phyloP scores from a whole-genome alignment of 257 asterid genomes.

The Misopates orontium region DNA sequence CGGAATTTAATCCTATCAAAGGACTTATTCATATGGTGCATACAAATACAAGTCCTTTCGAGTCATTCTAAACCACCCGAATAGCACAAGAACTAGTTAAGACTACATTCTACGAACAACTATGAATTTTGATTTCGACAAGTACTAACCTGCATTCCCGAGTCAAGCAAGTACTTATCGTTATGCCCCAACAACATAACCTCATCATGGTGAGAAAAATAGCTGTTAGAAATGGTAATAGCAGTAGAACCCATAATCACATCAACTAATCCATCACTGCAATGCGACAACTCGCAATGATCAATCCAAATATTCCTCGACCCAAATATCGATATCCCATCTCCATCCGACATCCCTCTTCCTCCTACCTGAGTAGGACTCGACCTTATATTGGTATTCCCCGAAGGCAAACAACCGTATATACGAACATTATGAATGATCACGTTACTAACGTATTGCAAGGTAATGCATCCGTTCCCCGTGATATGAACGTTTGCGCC shows the following conservation, averaged over 20 bases:
- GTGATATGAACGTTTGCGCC: conserved; percentile 29
- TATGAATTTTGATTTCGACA: background rate
- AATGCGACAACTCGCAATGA: conserved; percentile 4
- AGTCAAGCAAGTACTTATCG: background rate
- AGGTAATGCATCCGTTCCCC: conserved; percentile 31
- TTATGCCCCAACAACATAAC: conserved; percentile 6
- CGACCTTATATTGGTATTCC: conserved; percentile 20
- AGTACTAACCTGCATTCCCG: background rate
- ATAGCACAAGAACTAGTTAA: too few species aligned
- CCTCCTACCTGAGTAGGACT: conserved; percentile 23
- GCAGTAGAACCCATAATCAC: conserved; percentile 4
- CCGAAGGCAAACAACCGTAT: conserved; percentile 30
- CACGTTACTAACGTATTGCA: conserved; percentile 29
- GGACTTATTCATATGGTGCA: too few species aligned
- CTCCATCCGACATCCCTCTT: conserved; percentile 7
- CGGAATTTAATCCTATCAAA: too few species aligned
- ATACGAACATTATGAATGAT: conserved; percentile 32
- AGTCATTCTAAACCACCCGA: too few species aligned
- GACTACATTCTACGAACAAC: background rate
- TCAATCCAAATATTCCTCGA: conserved; percentile 1
- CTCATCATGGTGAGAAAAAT: conserved; percentile 2
- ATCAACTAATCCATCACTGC: background rate
- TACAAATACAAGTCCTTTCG: too few species aligned
- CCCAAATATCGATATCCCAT: conserved; percentile 25
- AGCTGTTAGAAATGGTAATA: conserved; percentile 6